Percentiles rank a stretch among this genome's conserved stretches.
These are phyloP conservation scores for grape (Vitis vinifera) DNA, from an alignment of 164 flowering plant genomes.

Conservation along the genomic window ASM3070453v1 NC_081809.1:6470001-6470500, in stretches of 20 bases:
- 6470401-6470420: too few species aligned
- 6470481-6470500: too few species aligned
- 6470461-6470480: too few species aligned
- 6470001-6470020: slow-evolving; percentile 1
- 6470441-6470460: too few species aligned
- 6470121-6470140: slow-evolving; percentile 91
- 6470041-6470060: slow-evolving; percentile 98
- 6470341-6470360: too few species aligned
- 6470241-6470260: neutral
- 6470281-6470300: too few species aligned
- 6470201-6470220: slow-evolving; percentile 98
- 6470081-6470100: slow-evolving; percentile 94
- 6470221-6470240: slow-evolving; percentile 30
- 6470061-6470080: slow-evolving; percentile 99
- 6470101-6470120: slow-evolving; percentile 92
- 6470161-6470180: slow-evolving; percentile 92
- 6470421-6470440: too few species aligned
- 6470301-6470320: too few species aligned
- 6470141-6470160: slow-evolving; percentile 93
- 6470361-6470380: too few species aligned
- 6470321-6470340: too few species aligned
- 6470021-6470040: slow-evolving; percentile 81
- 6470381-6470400: too few species aligned
- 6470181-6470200: slow-evolving; percentile 92
- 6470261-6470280: neutral